Percentiles rank a stretch among this genome's conserved stretches.
Evolutionary conservation across 2,329 filamentous ascomycete species (phyloP).

Genomic region (Laburnicola sp.): DNA sequence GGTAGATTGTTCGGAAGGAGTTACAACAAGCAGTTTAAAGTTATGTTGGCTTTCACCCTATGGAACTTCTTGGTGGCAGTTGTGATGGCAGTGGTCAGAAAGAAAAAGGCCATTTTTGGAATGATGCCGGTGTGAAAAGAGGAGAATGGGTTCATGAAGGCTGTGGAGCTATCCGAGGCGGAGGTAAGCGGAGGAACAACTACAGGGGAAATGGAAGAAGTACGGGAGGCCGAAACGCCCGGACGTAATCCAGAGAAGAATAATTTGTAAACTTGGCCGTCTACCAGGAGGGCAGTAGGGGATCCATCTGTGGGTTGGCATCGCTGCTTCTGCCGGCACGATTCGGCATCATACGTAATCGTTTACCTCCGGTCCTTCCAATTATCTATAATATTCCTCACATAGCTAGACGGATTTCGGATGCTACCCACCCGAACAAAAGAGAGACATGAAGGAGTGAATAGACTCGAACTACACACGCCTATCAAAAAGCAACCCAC

Average conservation of each 20-base stretch:
- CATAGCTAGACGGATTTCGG: background rate
- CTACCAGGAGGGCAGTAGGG: too few species aligned
- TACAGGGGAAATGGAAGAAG: background rate
- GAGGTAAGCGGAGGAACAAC: too few species aligned
- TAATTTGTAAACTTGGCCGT: too few species aligned
- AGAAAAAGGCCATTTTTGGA: conserved; percentile 29
- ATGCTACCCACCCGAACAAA: background rate
- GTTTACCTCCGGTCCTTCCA: too few species aligned
- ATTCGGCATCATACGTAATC: too few species aligned
- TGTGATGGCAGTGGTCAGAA: conserved; percentile 24
- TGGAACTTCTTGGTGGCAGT: conserved; percentile 30
- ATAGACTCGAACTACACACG: background rate
- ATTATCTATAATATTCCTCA: too few species aligned
- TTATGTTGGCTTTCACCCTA: conserved; percentile 31
- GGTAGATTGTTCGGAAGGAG: conserved; percentile 34
- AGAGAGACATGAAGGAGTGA: background rate
- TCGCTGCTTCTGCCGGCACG: too few species aligned
- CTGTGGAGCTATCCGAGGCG: too few species aligned
- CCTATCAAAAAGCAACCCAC: background rate
- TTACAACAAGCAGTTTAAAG: conserved; percentile 38
- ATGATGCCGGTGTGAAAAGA: conserved; percentile 22
- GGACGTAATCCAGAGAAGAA: background rate
- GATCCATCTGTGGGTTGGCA: too few species aligned
- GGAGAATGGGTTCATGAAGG: conserved; percentile 31
- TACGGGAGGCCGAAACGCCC: background rate